phyloP scores from a whole-genome alignment of 352 stramenopile species.

The Pythium brassicae region DNA sequence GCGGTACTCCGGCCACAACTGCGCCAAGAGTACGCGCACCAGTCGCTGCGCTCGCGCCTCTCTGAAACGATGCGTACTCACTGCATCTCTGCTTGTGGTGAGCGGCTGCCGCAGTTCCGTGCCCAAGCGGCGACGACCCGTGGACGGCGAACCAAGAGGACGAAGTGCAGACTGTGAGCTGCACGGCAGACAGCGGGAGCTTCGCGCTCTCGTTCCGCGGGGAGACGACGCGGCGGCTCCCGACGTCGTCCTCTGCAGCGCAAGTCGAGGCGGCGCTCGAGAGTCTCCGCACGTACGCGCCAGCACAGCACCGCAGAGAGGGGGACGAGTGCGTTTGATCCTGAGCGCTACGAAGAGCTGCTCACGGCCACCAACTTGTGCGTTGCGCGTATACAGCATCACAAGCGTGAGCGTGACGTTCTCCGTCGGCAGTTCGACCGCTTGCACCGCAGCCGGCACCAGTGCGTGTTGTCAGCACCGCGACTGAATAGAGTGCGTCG shows the following conservation, averaged over 20 bases:
- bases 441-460: slow-evolving; percentile 40
- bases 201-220: slow-evolving; percentile 80
- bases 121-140: slow-evolving; percentile 84
- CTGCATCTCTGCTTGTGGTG: neutral
- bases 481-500: too few relatives aligned
- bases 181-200: slow-evolving; percentile 55
- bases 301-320: too few relatives aligned
- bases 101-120: slow-evolving; percentile 58
- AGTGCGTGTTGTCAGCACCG: slow-evolving; percentile 17
- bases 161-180: slow-evolving; percentile 77
- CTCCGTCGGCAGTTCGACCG: slow-evolving; percentile 18
- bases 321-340: too few relatives aligned
- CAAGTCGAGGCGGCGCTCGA: slow-evolving; percentile 42
- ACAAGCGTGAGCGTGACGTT: slow-evolving; percentile 43
- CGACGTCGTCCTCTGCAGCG: slow-evolving; percentile 18
- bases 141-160: slow-evolving; percentile 69
- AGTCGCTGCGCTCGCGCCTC: neutral
- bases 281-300: slow-evolving; percentile 42
- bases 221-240: slow-evolving; percentile 43
- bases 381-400: slow-evolving; percentile 45
- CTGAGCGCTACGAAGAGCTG: too few relatives aligned
- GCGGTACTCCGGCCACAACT: slow-evolving; percentile 75
- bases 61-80: neutral
- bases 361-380: too few relatives aligned
- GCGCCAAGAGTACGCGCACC: slow-evolving; percentile 39